Evolutionary conservation across 1,284 basidiomycete species (phyloP).

Genomic region (Cutaneotrichosporon dermatis): DNA sequence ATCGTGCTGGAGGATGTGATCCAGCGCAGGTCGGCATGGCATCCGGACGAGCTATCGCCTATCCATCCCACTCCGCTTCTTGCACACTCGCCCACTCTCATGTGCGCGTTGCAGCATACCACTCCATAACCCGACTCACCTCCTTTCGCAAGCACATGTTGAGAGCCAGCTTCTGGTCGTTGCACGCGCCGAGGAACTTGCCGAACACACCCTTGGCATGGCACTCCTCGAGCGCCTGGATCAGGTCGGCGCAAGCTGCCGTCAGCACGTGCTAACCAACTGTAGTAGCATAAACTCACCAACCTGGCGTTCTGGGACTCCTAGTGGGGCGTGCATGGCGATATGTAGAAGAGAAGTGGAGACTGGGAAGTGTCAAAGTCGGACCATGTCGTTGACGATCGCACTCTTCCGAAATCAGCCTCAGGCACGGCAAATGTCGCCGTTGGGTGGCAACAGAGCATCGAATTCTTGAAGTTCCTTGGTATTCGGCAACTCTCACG

Average conservation of each 20-base stretch:
- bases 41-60: too few relatives aligned
- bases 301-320: slow-evolving; percentile 39
- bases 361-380: neutral
- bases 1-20: neutral
- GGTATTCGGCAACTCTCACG: neutral
- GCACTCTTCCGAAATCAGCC: neutral
- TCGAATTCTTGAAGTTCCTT: neutral
- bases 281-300: slow-evolving; percentile 23
- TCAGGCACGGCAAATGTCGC: neutral
- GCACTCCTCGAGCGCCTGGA: slow-evolving; percentile 43
- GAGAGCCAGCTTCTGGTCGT: slow-evolving; percentile 63
- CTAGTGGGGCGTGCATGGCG: slow-evolving; percentile 44
- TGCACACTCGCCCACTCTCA: too few relatives aligned
- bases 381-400: neutral
- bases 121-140: slow-evolving; percentile 51
- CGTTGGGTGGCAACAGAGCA: slow-evolving; percentile 3
- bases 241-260: slow-evolving; percentile 43
- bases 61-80: too few relatives aligned
- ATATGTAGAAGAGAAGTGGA: too few relatives aligned
- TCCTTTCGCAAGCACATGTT: slow-evolving; percentile 71
- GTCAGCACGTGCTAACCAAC: neutral
- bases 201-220: slow-evolving; percentile 35
- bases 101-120: neutral
- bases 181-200: slow-evolving; percentile 54
- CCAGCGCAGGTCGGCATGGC: neutral